A percentile compares a stretch with the other conserved stretches of the same genome.
Evolutionary conservation across 2,329 filamentous ascomycete genomes (phyloP).

Genomic region (Alternaria sp.): DNA sequence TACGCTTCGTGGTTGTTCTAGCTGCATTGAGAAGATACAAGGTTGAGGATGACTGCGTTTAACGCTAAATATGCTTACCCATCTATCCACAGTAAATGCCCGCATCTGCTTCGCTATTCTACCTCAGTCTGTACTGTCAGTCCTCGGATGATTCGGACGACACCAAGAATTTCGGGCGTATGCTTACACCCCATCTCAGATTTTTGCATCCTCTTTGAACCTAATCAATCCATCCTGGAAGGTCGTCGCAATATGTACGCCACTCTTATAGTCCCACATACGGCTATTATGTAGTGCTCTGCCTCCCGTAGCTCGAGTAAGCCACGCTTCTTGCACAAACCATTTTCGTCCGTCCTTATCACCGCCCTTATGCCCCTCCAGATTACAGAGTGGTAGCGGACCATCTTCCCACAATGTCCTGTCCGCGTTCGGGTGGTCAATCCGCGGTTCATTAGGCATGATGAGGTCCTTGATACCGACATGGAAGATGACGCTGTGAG

Average conservation of each 20-base stretch:
- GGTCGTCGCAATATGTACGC: conserved; percentile 41
- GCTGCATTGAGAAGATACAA: neutral
- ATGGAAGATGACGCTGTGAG: conserved; percentile 45
- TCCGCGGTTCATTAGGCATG: conserved; percentile 31
- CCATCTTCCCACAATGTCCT: conserved; percentile 33
- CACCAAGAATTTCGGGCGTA: neutral
- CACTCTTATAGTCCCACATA: conserved; percentile 39
- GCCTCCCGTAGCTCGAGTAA: conserved; percentile 31
- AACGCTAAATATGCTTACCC: neutral
- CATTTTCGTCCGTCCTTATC: conserved; percentile 39
- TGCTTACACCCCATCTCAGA: neutral
- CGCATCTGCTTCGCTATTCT: neutral
- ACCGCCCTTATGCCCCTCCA: conserved; percentile 17
- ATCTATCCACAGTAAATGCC: neutral
- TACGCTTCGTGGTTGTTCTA: neutral
- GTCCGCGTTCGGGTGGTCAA: conserved; percentile 30
- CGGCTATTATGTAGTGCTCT: conserved; percentile 37
- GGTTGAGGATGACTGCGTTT: neutral
- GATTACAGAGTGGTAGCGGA: conserved; percentile 27
- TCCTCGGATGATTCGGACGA: neutral
- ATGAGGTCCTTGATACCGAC: conserved; percentile 35
- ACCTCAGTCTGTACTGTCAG: neutral
- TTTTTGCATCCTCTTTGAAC: conserved; percentile 17
- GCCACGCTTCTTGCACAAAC: conserved; percentile 42
- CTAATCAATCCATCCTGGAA: conserved; percentile 43